phyloP scores from a whole-genome alignment of 345 rosid genomes.

The Salix caprea region DNA sequence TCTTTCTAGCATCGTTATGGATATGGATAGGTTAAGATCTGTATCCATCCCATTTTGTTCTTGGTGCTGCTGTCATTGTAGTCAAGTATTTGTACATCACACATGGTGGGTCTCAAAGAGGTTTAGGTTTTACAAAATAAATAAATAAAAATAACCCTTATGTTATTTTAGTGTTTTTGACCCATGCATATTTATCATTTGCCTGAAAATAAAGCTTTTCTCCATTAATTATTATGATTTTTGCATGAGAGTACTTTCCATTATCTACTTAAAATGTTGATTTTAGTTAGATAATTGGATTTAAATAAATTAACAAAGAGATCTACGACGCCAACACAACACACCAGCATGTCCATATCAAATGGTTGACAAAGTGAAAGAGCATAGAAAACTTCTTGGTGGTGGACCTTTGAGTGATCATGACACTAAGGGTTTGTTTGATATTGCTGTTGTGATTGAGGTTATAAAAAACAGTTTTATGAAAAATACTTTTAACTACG shows the following conservation, averaged over 20 bases:
- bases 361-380: conserved; percentile 3
- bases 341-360: not conserved
- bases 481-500: no score
- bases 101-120: not conserved
- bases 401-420: not conserved
- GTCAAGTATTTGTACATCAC: not conserved
- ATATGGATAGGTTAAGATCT: not conserved
- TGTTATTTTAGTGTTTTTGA: no score
- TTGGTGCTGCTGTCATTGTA: not conserved
- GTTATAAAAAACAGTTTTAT: no score
- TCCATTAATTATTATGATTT: not conserved
- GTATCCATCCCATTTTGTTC: not conserved
- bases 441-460: accelerated
- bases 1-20: not conserved
- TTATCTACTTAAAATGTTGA: not conserved
- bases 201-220: no score
- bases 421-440: not conserved
- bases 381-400: not conserved
- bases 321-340: not conserved
- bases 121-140: no score
- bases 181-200: no score
- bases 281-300: not conserved
- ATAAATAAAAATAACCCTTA: no score
- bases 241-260: not conserved
- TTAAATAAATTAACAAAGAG: not conserved